Evolutionary conservation across 495 filamentous ascomycete genomes (phyloP).

Genomic region (Penicillium bovifimosum): DNA sequence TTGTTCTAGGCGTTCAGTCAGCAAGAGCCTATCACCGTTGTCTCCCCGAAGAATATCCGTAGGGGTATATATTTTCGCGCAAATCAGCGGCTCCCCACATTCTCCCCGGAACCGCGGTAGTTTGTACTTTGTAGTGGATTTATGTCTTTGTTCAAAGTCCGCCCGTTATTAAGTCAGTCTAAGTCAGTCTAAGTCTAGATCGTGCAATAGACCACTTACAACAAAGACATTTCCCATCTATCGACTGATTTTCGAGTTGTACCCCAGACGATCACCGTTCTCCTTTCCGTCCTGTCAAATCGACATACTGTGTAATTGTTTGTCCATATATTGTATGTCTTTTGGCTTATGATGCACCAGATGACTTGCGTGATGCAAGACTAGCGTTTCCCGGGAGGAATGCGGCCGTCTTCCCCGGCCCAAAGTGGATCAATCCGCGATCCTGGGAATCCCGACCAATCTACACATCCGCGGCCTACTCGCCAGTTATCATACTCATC

Average conservation of each 20-base stretch:
- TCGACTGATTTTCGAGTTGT: neutral
- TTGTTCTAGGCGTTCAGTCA: neutral
- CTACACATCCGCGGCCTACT: neutral
- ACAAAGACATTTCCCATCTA: slow-evolving; percentile 6
- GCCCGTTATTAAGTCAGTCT: too few relatives aligned
- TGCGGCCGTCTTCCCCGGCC: slow-evolving; percentile 7
- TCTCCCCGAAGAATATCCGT: neutral
- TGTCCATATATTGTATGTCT: too few relatives aligned
- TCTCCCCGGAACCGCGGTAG: neutral
- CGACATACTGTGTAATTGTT: too few relatives aligned
- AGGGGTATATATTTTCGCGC: slow-evolving; percentile 6
- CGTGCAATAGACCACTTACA: slow-evolving; percentile 1
- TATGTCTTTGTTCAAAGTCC: neutral
- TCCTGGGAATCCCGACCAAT: slow-evolving; percentile 8
- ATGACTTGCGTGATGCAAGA: slow-evolving; percentile 9
- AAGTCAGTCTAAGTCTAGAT: neutral
- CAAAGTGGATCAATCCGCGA: slow-evolving; percentile 12
- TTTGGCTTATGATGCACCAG: neutral
- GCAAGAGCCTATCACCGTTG: neutral
- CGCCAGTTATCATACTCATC: neutral
- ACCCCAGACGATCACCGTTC: neutral
- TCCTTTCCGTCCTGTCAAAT: neutral
- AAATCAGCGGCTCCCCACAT: slow-evolving; percentile 5
- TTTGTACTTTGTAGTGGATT: neutral
- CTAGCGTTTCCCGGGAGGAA: neutral